phyloP scores from a whole-genome alignment of 2,329 filamentous ascomycete genomes.

The Aspergillus brunneoviolaceus region DNA sequence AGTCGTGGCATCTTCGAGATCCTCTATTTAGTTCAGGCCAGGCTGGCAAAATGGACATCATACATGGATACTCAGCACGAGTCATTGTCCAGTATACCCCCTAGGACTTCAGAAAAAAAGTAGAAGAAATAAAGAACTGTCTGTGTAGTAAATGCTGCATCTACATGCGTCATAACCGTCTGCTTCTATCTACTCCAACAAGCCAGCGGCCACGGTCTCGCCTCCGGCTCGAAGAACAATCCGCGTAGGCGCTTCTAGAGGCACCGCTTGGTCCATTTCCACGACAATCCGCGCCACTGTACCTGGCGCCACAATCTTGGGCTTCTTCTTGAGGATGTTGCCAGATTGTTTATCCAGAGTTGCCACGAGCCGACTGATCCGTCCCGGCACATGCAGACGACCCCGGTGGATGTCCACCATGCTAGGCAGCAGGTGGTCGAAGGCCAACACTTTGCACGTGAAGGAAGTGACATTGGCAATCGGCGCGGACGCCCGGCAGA shows the following conservation, averaged over 20 bases:
- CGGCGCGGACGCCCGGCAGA: constrained; percentile 69
- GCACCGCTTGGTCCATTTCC: constrained; percentile 70
- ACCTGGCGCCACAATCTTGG: constrained; percentile 77
- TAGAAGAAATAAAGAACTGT: neutral
- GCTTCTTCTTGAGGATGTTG: constrained; percentile 74
- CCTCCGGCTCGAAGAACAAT: constrained; percentile 80
- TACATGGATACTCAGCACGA: neutral
- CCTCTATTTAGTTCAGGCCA: neutral
- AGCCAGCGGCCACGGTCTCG: constrained; percentile 80
- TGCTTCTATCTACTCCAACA: constrained; percentile 60
- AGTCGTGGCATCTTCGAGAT: neutral
- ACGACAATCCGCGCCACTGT: constrained; percentile 75
- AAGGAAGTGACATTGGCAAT: constrained; percentile 72
- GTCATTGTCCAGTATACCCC: neutral
- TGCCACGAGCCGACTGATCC: constrained; percentile 69
- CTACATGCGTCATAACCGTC: neutral
- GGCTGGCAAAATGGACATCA: neutral
- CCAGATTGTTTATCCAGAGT: constrained; percentile 78
- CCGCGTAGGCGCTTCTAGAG: constrained; percentile 75
- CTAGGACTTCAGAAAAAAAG: neutral
- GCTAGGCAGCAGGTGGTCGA: constrained; percentile 87
- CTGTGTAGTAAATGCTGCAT: neutral
- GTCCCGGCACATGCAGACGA: constrained; percentile 73
- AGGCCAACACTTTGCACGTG: constrained; percentile 80
- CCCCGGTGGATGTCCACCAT: constrained; percentile 86